Percentiles rank a stretch among this genome's conserved stretches.
These are phyloP conservation scores for Testicularia cyperi DNA, from an alignment of 1,284 basidiomycete species.

Conservation along the genomic window DNA sequence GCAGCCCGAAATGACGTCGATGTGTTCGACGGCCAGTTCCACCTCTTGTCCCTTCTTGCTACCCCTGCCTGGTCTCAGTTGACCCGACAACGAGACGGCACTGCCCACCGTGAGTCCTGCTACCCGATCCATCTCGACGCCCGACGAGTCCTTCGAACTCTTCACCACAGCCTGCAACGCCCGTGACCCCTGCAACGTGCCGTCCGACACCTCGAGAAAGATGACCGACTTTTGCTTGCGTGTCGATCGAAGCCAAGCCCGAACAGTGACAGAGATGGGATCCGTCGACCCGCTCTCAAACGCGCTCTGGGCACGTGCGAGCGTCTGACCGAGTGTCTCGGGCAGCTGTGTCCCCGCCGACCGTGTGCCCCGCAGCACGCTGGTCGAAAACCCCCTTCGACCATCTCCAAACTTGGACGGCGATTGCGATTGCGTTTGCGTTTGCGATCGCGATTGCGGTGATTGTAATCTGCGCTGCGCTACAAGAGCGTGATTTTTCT, in stretches of 20 bases:
- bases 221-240: constrained; percentile 49
- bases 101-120: constrained; percentile 40
- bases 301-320: constrained; percentile 1
- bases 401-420: constrained; percentile 15
- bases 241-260: constrained; percentile 42
- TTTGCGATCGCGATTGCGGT: too few relatives aligned
- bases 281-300: constrained; percentile 5
- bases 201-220: constrained; percentile 53
- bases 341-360: constrained; percentile 4
- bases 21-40: constrained; percentile 32
- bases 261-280: constrained; percentile 8
- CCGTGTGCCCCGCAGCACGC: neutral
- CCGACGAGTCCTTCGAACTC: constrained; percentile 2
- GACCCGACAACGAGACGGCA: constrained; percentile 33
- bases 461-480: neutral
- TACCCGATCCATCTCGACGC: constrained; percentile 11
- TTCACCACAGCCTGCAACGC: constrained; percentile 50
- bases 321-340: constrained; percentile 9
- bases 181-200: constrained; percentile 35
- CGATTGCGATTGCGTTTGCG: too few relatives aligned
- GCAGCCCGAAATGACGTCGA: constrained; percentile 25
- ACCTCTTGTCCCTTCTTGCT: constrained; percentile 37
- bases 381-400: constrained; percentile 7
- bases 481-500: constrained; percentile 1
- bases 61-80: constrained; percentile 28